These are phyloP conservation scores for Thalassiosira profunda DNA, from an alignment of 108 stramenopile species.

Conservation along the genomic window DNA sequence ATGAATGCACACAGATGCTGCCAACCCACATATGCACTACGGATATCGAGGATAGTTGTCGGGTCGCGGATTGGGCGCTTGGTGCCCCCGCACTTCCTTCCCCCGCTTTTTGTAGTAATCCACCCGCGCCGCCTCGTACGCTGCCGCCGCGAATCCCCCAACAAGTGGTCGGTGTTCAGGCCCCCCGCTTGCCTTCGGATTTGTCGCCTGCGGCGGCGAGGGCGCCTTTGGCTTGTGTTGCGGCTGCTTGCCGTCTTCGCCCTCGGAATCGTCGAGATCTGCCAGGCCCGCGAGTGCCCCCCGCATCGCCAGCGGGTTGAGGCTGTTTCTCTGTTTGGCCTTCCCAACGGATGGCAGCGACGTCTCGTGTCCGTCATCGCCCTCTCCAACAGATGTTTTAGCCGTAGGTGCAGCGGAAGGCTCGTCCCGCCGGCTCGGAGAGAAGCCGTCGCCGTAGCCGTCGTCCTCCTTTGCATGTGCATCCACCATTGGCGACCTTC, in stretches of 20 bases:
- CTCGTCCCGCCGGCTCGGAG: too few species aligned
- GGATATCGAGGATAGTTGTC: not conserved
- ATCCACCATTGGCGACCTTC: too few species aligned
- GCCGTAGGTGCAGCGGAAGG: too few species aligned
- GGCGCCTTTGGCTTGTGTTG: constrained; percentile 18
- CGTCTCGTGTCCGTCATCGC: too few species aligned
- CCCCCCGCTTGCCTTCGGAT: constrained; percentile 36
- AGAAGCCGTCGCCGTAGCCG: too few species aligned
- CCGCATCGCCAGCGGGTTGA: constrained; percentile 44
- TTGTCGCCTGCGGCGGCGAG: constrained; percentile 4
- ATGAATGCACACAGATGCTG: not conserved
- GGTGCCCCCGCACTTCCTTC: constrained; percentile 14
- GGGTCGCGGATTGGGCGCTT: not conserved
- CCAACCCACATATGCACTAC: not conserved
- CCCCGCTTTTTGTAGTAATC: constrained; percentile 52
- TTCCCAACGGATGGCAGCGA: too few species aligned
- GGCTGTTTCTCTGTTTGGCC: constrained; percentile 28
- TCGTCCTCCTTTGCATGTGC: too few species aligned
- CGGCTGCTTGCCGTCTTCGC: constrained; percentile 49
- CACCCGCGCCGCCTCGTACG: constrained; percentile 80
- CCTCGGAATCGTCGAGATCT: constrained; percentile 63
- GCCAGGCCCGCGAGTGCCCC: constrained; percentile 65
- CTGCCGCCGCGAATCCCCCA: constrained; percentile 88
- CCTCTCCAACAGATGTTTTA: too few species aligned
- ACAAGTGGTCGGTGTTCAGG: constrained; percentile 75